phyloP scores from a whole-genome alignment of 2,329 filamentous ascomycete genomes.

The Claviceps sp. region DNA sequence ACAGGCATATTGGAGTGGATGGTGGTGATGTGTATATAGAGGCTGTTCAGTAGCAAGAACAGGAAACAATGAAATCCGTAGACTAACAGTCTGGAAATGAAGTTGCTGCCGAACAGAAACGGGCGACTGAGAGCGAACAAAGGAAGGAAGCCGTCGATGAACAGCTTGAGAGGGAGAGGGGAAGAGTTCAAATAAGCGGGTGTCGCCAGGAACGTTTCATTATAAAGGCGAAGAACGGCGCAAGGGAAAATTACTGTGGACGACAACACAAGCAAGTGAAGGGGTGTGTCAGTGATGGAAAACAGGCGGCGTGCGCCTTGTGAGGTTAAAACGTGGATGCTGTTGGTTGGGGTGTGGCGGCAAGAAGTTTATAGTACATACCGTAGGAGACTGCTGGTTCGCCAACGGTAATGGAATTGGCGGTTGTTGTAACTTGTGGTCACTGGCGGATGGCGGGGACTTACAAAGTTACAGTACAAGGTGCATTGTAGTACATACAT shows the following conservation, averaged over 20 bases:
- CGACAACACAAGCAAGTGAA: background rate
- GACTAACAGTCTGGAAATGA: background rate
- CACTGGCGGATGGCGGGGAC: no score
- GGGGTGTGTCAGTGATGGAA: conserved; percentile 1
- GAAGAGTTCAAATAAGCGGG: background rate
- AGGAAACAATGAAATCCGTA: background rate
- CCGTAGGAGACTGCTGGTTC: background rate
- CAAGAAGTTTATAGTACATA: background rate
- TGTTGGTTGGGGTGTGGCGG: conserved; percentile 2
- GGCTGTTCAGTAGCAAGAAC: background rate
- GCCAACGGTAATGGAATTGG: conserved; percentile 2
- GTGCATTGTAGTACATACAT: no score
- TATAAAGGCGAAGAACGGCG: conserved; percentile 6
- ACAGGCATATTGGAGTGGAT: conserved; percentile 32
- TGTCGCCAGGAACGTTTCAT: conserved; percentile 5
- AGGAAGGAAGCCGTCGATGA: conserved; percentile 2
- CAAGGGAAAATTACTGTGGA: conserved; percentile 6
- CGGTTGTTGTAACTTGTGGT: background rate
- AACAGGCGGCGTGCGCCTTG: conserved; percentile 4
- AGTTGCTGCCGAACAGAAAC: background rate
- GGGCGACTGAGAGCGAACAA: background rate
- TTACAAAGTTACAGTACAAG: no score
- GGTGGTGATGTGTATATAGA: background rate
- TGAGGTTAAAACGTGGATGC: background rate
- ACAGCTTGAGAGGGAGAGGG: background rate